phyloP scores from a whole-genome alignment of 2,329 filamentous ascomycete species.

The Leptographium galeiforme region DNA sequence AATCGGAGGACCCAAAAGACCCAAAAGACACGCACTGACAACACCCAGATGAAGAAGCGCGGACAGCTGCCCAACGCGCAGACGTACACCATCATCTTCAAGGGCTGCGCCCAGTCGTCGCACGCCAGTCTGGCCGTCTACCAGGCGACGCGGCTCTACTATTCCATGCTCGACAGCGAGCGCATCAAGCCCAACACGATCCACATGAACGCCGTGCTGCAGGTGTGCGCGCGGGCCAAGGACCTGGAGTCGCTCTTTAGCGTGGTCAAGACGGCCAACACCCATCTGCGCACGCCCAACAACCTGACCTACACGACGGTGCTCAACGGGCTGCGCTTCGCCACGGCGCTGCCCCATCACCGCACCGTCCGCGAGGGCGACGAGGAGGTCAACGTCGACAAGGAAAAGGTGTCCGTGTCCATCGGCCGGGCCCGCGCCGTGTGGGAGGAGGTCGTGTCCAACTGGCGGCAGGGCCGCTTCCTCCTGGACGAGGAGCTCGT shows the following conservation, averaged over 20 bases:
- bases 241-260: conserved; percentile 74
- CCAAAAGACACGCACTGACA: no score
- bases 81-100: conserved; percentile 75
- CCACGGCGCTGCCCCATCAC: conserved; percentile 21
- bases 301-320: conserved; percentile 69
- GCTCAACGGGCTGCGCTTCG: conserved; percentile 56
- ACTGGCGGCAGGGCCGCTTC: conserved; percentile 60
- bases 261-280: conserved; percentile 59
- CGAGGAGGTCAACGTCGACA: conserved; percentile 1
- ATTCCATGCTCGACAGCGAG: conserved; percentile 53
- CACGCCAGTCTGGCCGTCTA: conserved; percentile 46
- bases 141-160: conserved; percentile 64
- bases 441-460: conserved; percentile 68
- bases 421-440: conserved; percentile 57
- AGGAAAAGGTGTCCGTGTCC: conserved; percentile 25
- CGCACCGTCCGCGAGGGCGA: conserved; percentile 2
- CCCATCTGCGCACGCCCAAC: conserved; percentile 50
- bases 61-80: conserved; percentile 64
- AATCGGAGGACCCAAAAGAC: no score
- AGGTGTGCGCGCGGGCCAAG: conserved; percentile 59
- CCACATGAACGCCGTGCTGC: conserved; percentile 80
- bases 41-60: conserved; percentile 99
- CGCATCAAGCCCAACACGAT: conserved; percentile 59
- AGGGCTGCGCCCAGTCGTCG: conserved; percentile 52
- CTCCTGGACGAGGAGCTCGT: conserved; percentile 67